A percentile compares a stretch with the other conserved stretches of the same genome.
These are phyloP conservation scores for Aspergillus ochraceus DNA, from an alignment of 2,329 filamentous ascomycete genomes.

Conservation along the genomic window DNA sequence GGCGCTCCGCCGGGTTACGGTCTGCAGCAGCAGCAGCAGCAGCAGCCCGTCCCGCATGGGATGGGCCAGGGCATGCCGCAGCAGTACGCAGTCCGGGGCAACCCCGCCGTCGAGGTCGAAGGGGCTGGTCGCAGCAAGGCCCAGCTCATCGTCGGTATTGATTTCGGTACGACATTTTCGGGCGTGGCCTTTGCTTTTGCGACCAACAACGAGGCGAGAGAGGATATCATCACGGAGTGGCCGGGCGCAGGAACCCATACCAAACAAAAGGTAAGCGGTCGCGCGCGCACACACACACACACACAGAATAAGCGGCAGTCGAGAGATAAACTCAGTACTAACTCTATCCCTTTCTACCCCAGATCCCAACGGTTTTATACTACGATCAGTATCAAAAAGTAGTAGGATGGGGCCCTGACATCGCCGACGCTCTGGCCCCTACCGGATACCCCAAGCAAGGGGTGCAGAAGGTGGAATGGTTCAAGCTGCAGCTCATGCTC, in stretches of 20 bases:
- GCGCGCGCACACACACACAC: neutral
- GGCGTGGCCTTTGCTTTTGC: slow-evolving; percentile 92
- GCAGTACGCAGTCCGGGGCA: slow-evolving; percentile 30
- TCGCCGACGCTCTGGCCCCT: slow-evolving; percentile 91
- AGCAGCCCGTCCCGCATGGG: slow-evolving; percentile 31
- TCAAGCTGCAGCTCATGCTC: slow-evolving; percentile 98
- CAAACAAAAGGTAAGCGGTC: slow-evolving; percentile 80
- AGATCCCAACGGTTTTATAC: slow-evolving; percentile 98
- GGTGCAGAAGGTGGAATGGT: slow-evolving; percentile 99
- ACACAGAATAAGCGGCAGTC: too few relatives aligned
- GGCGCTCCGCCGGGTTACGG: slow-evolving; percentile 48
- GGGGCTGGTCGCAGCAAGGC: slow-evolving; percentile 88
- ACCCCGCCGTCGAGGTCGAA: slow-evolving; percentile 67
- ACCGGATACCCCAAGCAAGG: slow-evolving; percentile 97
- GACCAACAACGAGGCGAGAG: slow-evolving; percentile 94
- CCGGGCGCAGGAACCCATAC: slow-evolving; percentile 95
- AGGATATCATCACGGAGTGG: slow-evolving; percentile 99
- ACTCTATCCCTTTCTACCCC: slow-evolving; percentile 4
- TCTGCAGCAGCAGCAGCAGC: slow-evolving; percentile 40
- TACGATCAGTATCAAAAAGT: slow-evolving; percentile 99
- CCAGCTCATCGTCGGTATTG: slow-evolving; percentile 96
- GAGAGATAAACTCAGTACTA: neutral
- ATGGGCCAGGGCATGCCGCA: slow-evolving; percentile 28
- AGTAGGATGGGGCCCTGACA: slow-evolving; percentile 98
- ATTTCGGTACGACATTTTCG: slow-evolving; percentile 98